These are phyloP conservation scores for Suhomyces emberorum DNA, from an alignment of 805 yeast genomes.

Conservation along the genomic window DNA sequence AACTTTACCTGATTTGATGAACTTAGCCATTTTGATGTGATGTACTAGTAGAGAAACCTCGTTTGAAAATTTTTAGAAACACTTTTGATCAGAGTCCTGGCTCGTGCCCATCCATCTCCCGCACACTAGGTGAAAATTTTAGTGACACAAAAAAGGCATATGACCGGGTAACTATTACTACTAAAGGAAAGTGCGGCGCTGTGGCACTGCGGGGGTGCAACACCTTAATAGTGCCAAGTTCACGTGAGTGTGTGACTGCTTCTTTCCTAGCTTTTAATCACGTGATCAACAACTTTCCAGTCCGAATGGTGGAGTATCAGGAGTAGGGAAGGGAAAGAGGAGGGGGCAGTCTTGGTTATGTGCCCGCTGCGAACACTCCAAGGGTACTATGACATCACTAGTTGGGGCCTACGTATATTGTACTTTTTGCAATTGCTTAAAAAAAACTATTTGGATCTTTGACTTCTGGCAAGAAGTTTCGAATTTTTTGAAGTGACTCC, in stretches of 20 bases:
- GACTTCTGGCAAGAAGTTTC: slow-evolving; percentile 56
- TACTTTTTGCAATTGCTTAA: too few species aligned
- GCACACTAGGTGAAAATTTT: slow-evolving; percentile 12
- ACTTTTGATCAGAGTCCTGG: slow-evolving; percentile 4
- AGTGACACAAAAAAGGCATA: slow-evolving; percentile 7
- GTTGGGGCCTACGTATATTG: too few species aligned
- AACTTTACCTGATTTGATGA: slow-evolving; percentile 99
- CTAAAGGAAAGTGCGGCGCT: slow-evolving; percentile 1
- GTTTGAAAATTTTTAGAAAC: slow-evolving; percentile 20
- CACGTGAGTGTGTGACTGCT: slow-evolving; percentile 14
- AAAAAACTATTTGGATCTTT: slow-evolving; percentile 40
- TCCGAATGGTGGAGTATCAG: too few species aligned
- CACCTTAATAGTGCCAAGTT: background rate
- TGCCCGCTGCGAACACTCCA: too few species aligned
- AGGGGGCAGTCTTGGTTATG: too few species aligned
- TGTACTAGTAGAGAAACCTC: slow-evolving; percentile 19
- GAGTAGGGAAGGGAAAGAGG: too few species aligned
- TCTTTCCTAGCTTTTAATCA: slow-evolving; percentile 4
- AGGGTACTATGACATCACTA: too few species aligned
- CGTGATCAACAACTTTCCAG: too few species aligned
- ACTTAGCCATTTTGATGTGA: slow-evolving; percentile 81
- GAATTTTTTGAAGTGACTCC: slow-evolving; percentile 58
- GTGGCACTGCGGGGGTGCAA: slow-evolving; percentile 2
- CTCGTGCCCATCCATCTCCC: slow-evolving; percentile 4
- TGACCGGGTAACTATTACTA: slow-evolving; percentile 6